Conservation (phyloP, 352 stramenopile genomes). For the Phytopythium chamaehyphon region DNA sequence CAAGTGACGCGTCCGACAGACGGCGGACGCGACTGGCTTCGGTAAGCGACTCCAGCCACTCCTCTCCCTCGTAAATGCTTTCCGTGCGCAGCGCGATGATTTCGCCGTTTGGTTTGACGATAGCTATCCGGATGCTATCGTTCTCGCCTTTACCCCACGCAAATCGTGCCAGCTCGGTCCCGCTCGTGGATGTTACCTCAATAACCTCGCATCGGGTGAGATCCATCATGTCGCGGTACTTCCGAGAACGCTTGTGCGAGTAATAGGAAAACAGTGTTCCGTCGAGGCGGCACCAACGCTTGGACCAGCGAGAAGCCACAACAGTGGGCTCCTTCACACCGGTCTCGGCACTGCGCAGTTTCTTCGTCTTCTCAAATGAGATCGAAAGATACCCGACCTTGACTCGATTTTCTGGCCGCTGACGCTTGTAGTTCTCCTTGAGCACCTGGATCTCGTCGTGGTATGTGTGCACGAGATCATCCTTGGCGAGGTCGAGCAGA, state of each 20-base stretch:
- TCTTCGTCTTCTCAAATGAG: conserved; percentile 72
- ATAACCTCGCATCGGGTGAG: conserved; percentile 62
- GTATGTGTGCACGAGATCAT: conserved; percentile 80
- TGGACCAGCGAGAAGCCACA: conserved; percentile 72
- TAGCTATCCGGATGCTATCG: conserved; percentile 66
- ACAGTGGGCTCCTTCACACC: conserved; percentile 53
- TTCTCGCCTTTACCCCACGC: conserved; percentile 41
- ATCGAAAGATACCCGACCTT: conserved; percentile 78
- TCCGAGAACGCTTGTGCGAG: conserved; percentile 73
- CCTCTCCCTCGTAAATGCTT: conserved; percentile 76
- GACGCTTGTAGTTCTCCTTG: conserved; percentile 82
- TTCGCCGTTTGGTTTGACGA: conserved; percentile 64
- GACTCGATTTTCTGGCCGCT: conserved; percentile 70
- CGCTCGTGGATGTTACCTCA: conserved; percentile 58
- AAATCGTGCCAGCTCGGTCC: conserved; percentile 45
- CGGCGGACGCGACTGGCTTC: conserved; percentile 58
- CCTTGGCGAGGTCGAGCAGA: conserved; percentile 65
- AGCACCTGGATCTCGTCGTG: conserved; percentile 80
- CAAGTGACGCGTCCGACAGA: conserved; percentile 7
- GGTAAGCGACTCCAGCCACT: conserved; percentile 76
- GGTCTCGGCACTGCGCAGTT: conserved; percentile 31
- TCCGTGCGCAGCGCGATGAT: conserved; percentile 67
- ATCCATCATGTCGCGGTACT: conserved; percentile 70
- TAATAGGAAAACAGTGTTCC: conserved; percentile 77
- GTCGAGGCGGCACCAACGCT: conserved; percentile 79